These are phyloP conservation scores for Exophiala viscosa DNA, from an alignment of 2,329 filamentous ascomycete species.

Conservation along the genomic window DNA sequence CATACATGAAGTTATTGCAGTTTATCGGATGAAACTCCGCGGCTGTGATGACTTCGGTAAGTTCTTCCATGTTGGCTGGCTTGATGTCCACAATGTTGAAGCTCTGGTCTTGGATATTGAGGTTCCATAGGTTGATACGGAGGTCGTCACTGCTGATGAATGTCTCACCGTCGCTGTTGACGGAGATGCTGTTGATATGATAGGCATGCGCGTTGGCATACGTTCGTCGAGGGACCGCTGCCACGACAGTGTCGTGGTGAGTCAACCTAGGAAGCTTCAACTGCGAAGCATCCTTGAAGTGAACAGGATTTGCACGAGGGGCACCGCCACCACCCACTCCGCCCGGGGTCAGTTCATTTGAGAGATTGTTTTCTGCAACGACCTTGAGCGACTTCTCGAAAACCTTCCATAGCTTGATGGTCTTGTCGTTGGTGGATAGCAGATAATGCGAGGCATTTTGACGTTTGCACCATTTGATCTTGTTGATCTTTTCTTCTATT, in stretches of 20 bases:
- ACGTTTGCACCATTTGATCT: conserved; percentile 99
- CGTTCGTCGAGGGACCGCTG: conserved; percentile 89
- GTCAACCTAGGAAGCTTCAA: conserved; percentile 94
- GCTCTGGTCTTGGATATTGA: conserved; percentile 98
- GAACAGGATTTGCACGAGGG: conserved; percentile 65
- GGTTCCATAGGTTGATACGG: conserved; percentile 96
- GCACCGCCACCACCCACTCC: conserved; percentile 70
- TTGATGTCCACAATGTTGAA: conserved; percentile 99
- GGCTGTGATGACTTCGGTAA: conserved; percentile 97
- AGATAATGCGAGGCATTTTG: conserved; percentile 98
- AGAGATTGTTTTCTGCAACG: conserved; percentile 97
- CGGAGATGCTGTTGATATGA: conserved; percentile 99
- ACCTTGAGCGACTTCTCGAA: conserved; percentile 99
- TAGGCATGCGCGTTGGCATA: conserved; percentile 99
- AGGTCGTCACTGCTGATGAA: conserved; percentile 99
- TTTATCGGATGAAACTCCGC: conserved; percentile 95
- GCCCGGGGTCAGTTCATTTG: conserved; percentile 82
- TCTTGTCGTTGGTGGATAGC: conserved; percentile 98
- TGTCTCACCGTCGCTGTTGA: conserved; percentile 98
- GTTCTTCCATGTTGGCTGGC: conserved; percentile 98
- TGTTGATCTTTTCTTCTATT: conserved; percentile 99
- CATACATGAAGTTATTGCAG: conserved; percentile 99
- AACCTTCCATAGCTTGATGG: conserved; percentile 99
- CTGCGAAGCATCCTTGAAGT: conserved; percentile 76
- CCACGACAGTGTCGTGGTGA: conserved; percentile 96